Evolutionary conservation across 2,329 filamentous ascomycete species (phyloP), one percentile per base, ranked within the genome.

Genomic region (Xylaria sp.): DNA sequence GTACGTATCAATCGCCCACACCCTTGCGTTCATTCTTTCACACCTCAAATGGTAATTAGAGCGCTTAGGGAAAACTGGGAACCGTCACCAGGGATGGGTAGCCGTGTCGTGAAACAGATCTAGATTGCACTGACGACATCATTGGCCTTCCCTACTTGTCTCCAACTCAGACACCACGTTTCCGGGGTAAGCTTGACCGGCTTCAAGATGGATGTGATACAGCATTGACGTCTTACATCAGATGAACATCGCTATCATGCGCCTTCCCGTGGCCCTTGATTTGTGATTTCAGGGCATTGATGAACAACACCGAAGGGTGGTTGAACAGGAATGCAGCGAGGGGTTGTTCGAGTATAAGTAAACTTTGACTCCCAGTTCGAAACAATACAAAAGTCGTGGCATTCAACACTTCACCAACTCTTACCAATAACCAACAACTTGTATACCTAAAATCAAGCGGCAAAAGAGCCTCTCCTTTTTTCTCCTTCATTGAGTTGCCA

Each of bases 121-220:
- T 13, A 51, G 15, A 18, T 5, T 56, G 31, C n/a, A 10, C 13
- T 31, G 10, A 37, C 13, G n/a, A 9, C 34, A 23, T 37, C 52
- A 56, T 56, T 56, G 31, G 52, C 20, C 31, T 56, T 23, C n/a
- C 2, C 23, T 23, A 13, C 52, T 10, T 20, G 18, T 56, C 31
- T 57, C 37, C 20, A 57, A 57, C 20, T 44, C 37, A 44, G 20
- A 57, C 37, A 57, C 9, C 2, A 5, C 37, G 37, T 57, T 41
- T 44, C 39, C 55, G 37, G 37, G 2, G 4, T 41, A 25, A n/a
- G 15, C 37, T 28, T 44, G 55, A 57, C 55, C 55, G 37, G 55
- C 54, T 44, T 57, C 23, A 54, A 52, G 20, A 39, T n/a, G 23
- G 31, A 28, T n/a, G 46, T 62, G 52, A 63, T 31, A 63, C 37